Conservation (phyloP, 176 grass and related monocot species). For the Miscanthus lutarioriparius region DNA sequence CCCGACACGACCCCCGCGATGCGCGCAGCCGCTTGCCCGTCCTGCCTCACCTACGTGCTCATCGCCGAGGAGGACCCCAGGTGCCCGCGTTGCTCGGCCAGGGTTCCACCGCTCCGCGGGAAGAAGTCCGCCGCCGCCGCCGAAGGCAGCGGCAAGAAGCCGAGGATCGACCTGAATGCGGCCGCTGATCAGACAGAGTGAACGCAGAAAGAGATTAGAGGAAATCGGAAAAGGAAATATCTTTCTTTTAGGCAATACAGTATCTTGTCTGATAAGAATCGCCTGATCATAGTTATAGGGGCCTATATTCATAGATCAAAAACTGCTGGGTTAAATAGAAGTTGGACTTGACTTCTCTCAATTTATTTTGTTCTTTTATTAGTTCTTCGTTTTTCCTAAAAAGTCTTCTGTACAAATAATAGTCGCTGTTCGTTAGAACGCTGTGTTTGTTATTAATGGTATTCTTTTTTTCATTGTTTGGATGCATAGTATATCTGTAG, state of each 20-base stretch:
- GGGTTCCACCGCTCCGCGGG: constrained; percentile 40
- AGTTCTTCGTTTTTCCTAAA: background rate
- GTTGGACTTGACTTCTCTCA: background rate
- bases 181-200: constrained; percentile 49
- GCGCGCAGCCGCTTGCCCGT: constrained; percentile 51
- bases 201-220: background rate
- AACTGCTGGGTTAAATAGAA: constrained; percentile 25
- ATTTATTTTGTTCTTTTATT: constrained; percentile 32
- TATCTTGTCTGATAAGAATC: constrained; percentile 14
- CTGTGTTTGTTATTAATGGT: background rate
- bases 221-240: background rate
- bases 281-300: background rate
- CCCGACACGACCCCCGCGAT: constrained; percentile 5
- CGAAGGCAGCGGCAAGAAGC: constrained; percentile 44
- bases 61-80: constrained; percentile 43
- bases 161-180: constrained; percentile 56
- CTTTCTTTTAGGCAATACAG: background rate
- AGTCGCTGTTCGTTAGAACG: background rate
- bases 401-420: constrained; percentile 6
- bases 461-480: background rate
- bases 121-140: background rate
- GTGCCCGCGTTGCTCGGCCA: constrained; percentile 61
- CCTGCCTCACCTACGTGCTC: constrained; percentile 77
- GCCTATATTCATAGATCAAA: constrained; percentile 33
- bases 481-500: no score